Evolutionary conservation across 169 alveolate species (phyloP), one percentile per base, ranked within the genome.

Genomic region (Cryptosporidium parvum): DNA sequence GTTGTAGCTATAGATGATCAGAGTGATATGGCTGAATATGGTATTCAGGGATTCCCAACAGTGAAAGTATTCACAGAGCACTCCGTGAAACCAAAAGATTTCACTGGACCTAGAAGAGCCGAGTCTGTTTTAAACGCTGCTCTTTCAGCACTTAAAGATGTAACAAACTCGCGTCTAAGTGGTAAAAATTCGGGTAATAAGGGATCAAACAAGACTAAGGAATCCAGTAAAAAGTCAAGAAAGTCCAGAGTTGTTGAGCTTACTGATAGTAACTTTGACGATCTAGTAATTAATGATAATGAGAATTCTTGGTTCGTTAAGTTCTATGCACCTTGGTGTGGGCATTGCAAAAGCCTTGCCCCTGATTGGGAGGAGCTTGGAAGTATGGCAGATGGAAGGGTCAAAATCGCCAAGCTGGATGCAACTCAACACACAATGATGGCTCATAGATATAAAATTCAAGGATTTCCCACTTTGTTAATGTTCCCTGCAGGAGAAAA

Each of bases 281-380:
- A 69, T 56, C 39, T 59, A 56, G 96, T 94, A 9, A 80, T 92
- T 31, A 86, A 94, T 42, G 94, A 94, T 91, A 91, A 73, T 9
- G 94, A 93, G 69, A 94, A 86, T 33, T 92, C 92, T 45, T 91
- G 95, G 95, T 91, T 95, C 75, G 93, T 95, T 14, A 93, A 95
- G 94, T 97, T 97, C 93, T 97, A 94, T 75, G 98, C 99, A 18
- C 98, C 99, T 53, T 97, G 99, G 99, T 98, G 99, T 91, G 99
- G 99, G 10, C 99, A 97, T 91, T 97, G 99, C 93, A 97, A 97
- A 91, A 95, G 96, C 18, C 94, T 98, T 51, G 97, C 97, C 70
- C 99, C 99, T 39, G 99, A 97, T 91, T 98, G 97, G 96, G 97
- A 96, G 85, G 95, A 95, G 85, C 96, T 98, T 85, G 99, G 99